Evolutionary conservation across 164 flowering plant species (phyloP), one percentile per base, ranked within the genome.

Genomic region (Chimonanthus praecox): DNA sequence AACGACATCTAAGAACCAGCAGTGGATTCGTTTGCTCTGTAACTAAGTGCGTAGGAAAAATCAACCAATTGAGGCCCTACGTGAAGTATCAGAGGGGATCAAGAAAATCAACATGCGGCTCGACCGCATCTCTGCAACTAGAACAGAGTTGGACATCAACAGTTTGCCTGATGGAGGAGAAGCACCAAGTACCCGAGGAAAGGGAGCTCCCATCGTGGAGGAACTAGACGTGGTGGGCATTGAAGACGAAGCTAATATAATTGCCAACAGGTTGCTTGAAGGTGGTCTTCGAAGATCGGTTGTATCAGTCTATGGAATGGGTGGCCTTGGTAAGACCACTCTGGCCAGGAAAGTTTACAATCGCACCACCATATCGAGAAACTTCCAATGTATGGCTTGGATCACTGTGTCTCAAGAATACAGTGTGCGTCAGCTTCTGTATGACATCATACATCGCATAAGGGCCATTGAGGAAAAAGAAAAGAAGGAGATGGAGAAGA

Each of bases 211-310:
- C 0, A 70, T 75, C 16, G 82, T 78, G 48, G 87, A 87, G 51
- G 85, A 81, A 62, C 72, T 75, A n/a, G 75, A 77, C 54, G 83
- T 85, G 45, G 84, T 85, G 7, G 88, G 88, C 61, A 50, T 87
- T 66, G 90, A 85, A 68, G 82, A 58, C 0, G 85, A 84, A 49
- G 75, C 77, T 1, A 45, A 71, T 54, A 82, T 77, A 77, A 48
- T 85, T 4, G 82, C 81, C 49, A 73, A 78, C 9, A 81, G 84
- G 88, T 65, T 87, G 10, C 67, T 77, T 6, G 74, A 73, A 49
- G 83, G 82, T 9, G 10, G 9, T 61, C 33, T 5, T 3, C 49
- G 16, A 33, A 58, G 44, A 5, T 9, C 45, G 3, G 73, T 75
- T 3, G 62, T 72, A 18, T 75, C 72, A 0, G 72, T 75, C 3